Evolutionary conservation across 306 rosid species (phyloP).

Genomic region (Arachis hypogaea): DNA sequence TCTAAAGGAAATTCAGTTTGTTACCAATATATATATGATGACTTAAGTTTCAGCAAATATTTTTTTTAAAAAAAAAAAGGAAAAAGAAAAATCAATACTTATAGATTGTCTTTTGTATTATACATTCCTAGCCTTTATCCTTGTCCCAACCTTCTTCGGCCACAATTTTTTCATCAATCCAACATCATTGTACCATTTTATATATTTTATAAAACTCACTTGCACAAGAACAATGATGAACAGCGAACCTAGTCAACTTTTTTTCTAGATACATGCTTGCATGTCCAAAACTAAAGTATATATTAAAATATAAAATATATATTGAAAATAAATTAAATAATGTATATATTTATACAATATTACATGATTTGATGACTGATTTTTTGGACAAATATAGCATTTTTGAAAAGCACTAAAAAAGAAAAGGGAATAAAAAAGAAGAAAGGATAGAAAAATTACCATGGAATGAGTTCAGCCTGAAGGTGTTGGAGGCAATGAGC

Average conservation of each 20-base stretch:
- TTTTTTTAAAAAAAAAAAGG: slow-evolving; percentile 12
- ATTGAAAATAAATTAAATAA: no score
- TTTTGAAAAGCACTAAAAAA: neutral
- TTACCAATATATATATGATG: neutral
- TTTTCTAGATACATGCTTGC: neutral
- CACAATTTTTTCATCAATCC: neutral
- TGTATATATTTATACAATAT: no score
- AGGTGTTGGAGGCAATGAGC: slow-evolving; percentile 88
- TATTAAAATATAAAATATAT: no score
- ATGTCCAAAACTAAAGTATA: neutral
- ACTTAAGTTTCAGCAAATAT: neutral
- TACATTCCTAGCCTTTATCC: no score
- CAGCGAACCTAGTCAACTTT: neutral
- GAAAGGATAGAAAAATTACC: slow-evolving; percentile 49
- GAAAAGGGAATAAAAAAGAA: neutral
- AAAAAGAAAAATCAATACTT: no score
- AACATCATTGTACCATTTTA: neutral
- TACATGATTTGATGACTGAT: no score
- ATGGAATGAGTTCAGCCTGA: slow-evolving; percentile 62
- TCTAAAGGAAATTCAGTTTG: neutral
- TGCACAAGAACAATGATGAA: neutral
- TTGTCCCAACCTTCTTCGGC: no score
- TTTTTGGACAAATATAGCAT: no score
- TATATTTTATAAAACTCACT: neutral
- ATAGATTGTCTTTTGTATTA: no score